Evolutionary conservation across 2,329 filamentous ascomycete genomes (phyloP).

Genomic region (Exophiala xenobiotica): DNA sequence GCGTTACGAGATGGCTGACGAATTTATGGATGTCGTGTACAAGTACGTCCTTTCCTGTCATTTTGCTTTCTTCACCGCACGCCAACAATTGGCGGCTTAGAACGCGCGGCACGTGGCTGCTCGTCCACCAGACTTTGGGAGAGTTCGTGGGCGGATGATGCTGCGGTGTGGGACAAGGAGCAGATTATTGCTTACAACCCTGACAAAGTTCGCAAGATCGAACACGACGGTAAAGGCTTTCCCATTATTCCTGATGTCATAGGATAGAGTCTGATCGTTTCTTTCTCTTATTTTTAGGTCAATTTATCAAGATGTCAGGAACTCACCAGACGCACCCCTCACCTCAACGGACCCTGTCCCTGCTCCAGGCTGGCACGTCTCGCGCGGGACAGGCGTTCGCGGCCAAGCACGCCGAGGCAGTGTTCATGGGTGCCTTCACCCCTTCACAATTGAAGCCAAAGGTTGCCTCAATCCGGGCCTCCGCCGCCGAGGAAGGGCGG

Average conservation of each 20-base stretch:
- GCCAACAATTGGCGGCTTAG: background rate
- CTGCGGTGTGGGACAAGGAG: conserved; percentile 57
- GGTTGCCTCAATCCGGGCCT: conserved; percentile 51
- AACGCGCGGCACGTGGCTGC: background rate
- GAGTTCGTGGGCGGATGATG: conserved; percentile 43
- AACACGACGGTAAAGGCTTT: conserved; percentile 63
- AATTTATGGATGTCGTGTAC: conserved; percentile 45
- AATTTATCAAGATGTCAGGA: conserved; percentile 47
- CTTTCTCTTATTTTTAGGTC: no score
- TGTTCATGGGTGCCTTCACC: conserved; percentile 58
- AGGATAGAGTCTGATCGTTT: no score
- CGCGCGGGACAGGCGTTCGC: conserved; percentile 58
- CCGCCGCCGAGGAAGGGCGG: conserved; percentile 52
- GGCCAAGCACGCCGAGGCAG: conserved; percentile 58
- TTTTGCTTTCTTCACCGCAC: no score
- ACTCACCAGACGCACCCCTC: conserved; percentile 54
- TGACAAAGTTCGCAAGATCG: conserved; percentile 60
- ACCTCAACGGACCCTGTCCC: conserved; percentile 56
- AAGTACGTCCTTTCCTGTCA: no score
- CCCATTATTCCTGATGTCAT: no score
- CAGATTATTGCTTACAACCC: conserved; percentile 61
- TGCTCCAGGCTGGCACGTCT: conserved; percentile 61
- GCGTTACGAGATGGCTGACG: conserved; percentile 63
- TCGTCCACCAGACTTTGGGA: conserved; percentile 26
- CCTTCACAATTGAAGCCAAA: conserved; percentile 56